Base-by-base conservation (phyloP, 306 rosid species). In the Corylus avellana region DNA sequence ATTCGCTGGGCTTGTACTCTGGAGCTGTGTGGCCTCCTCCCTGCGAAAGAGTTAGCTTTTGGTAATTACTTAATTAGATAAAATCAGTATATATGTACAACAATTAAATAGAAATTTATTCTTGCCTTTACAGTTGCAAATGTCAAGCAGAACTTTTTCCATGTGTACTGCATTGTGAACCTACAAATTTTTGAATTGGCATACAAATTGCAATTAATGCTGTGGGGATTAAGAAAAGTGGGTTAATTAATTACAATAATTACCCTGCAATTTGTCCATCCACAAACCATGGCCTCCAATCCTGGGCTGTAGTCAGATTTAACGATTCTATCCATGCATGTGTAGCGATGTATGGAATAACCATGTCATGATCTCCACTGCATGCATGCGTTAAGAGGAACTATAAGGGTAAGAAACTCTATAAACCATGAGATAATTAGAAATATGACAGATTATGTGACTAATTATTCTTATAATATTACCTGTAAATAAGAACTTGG, bases 41-140 rank as follows among this genome's bases (percentile, higher is more conserved):
- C 85, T 77, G 3, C 76, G 58, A 8, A 29, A 2, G 27, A 8
- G 35, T 58, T 22, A 58, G 1, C 11, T 58, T 22, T 10, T 58
- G 37, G 10, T 42, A 22, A 22, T 22, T 22, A 22, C 25, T 22
- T 22, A 22, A 22, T 22, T 22, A 22, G 25, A 22, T 22, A 22
- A 22, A 1, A 42, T 49, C 51, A 48, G 7, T 56, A 48, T 42
- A 10, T 32, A 29, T 29, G 32, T 39, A 39, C 44, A 42, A 42
- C 46, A 16, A 14, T 32, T 39, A 37, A 73, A 39, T 35, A 32
- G 18, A 18, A 16, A 73, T 0, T 37, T 37, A 39, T 69, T 50
- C 88, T 61, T 78, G 73, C 90, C 88, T 87, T 87, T 2, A 87
- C 62, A 9, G 90, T 84, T 11, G 86, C 88, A 87, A 58, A 84